Conservation (phyloP, 2,329 filamentous ascomycete species). For the Calycina herbarum region DNA sequence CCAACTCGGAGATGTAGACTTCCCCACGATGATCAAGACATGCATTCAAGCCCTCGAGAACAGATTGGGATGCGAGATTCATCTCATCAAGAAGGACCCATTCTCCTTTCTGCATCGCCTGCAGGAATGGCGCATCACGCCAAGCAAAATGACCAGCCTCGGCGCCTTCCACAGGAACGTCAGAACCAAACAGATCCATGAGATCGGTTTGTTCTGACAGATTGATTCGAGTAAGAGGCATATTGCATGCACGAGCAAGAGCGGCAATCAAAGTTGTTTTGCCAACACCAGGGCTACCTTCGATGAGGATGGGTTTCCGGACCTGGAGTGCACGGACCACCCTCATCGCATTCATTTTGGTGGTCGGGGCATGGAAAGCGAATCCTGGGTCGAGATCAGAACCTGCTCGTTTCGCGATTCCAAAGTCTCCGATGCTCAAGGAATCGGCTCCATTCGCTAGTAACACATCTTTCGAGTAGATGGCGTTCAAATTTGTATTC, state of each 20-base stretch:
- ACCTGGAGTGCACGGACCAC: conserved; percentile 87
- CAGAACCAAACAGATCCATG: conserved; percentile 95
- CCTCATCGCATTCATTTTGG: conserved; percentile 84
- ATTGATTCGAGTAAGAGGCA: conserved; percentile 88
- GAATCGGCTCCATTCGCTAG: conserved; percentile 54
- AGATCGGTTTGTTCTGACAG: conserved; percentile 96
- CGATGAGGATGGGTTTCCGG: conserved; percentile 86
- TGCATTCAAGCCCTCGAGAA: conserved; percentile 92
- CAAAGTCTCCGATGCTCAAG: conserved; percentile 75
- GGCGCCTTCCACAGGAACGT: conserved; percentile 92
- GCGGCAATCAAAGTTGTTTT: conserved; percentile 94
- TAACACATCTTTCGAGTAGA: conserved; percentile 65
- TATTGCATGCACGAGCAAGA: conserved; percentile 75
- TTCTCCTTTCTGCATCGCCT: conserved; percentile 93
- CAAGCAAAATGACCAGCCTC: conserved; percentile 89
- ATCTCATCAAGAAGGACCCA: conserved; percentile 98
- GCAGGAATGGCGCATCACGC: conserved; percentile 92
- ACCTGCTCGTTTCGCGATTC: conserved; percentile 53
- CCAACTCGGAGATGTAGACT: conserved; percentile 91
- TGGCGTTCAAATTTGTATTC: conserved; percentile 57
- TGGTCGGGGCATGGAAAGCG: conserved; percentile 86
- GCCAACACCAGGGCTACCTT: conserved; percentile 96
- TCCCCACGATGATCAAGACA: conserved; percentile 96
- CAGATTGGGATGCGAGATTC: conserved; percentile 96
- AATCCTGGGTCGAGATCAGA: conserved; percentile 60